Conservation (phyloP, 257 asterid species). For the Solanum appendiculatum region DNA sequence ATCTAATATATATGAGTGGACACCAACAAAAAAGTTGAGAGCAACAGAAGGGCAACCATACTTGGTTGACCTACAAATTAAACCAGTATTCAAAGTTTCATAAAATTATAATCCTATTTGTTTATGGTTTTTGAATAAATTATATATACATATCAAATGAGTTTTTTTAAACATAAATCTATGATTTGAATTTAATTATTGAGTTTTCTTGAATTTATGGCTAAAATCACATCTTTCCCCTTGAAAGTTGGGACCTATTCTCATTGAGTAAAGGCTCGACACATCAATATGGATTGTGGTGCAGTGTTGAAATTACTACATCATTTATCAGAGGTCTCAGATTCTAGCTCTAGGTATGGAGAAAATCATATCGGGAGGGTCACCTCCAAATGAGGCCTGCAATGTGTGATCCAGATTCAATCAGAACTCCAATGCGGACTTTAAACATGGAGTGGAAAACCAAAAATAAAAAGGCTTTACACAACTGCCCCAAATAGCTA, state of each 20-base stretch:
- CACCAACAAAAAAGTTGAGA: not conserved
- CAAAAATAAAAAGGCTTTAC: no score
- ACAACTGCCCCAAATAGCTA: not conserved
- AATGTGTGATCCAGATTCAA: not conserved
- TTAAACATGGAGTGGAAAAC: no score
- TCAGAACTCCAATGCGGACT: no score
- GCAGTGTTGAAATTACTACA: not conserved
- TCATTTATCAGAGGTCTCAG: no score
- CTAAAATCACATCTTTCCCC: not conserved
- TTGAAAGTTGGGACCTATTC: not conserved
- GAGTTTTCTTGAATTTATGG: not conserved
- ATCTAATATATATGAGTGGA: not conserved
- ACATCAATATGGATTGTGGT: not conserved
- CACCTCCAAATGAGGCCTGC: not conserved
- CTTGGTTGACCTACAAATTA: not conserved
- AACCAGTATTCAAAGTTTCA: not conserved
- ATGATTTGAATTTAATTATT: not conserved
- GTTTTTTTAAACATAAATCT: not conserved
- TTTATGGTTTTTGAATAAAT: not conserved
- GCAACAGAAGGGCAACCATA: not conserved
- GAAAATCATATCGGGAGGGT: not conserved
- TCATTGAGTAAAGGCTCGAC: not conserved
- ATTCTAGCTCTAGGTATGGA: no score
- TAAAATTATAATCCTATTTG: not conserved
- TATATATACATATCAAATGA: not conserved